Conservation (phyloP, 2,329 filamentous ascomycete genomes). For the Curvularia spicifera region DNA sequence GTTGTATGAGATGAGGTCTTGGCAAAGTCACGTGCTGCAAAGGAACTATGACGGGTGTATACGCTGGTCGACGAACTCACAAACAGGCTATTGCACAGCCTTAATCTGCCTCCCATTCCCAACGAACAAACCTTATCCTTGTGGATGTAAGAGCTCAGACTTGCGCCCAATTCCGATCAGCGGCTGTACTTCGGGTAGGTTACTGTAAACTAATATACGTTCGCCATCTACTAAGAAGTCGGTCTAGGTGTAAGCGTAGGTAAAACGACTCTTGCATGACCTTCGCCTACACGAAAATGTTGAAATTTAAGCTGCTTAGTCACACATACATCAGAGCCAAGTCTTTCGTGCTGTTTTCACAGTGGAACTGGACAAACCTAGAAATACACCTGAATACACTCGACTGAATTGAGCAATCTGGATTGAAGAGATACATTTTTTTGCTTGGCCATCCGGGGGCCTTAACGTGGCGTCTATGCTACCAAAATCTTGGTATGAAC, state of each 20-base stretch:
- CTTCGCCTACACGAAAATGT: not conserved
- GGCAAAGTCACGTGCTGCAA: constrained; percentile 1
- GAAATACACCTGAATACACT: not conserved
- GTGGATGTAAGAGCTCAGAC: not conserved
- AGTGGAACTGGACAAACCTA: not conserved
- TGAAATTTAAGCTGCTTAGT: not conserved
- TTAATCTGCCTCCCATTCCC: not conserved
- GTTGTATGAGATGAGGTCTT: constrained; percentile 4
- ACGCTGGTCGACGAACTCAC: constrained; percentile 5
- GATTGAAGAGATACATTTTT: not conserved
- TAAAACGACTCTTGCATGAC: not conserved
- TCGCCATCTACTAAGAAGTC: not conserved
- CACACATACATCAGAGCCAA: not conserved
- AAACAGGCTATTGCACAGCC: not conserved
- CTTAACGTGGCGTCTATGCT: not conserved
- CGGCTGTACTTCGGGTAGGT: not conserved
- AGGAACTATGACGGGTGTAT: not conserved
- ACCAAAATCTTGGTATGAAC: not conserved
- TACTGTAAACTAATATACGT: not conserved
- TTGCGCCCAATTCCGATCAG: not conserved
- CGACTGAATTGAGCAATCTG: not conserved
- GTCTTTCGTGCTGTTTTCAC: not conserved
- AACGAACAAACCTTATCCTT: not conserved
- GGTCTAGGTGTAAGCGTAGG: not conserved
- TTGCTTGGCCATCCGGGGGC: not conserved